Base-by-base conservation (phyloP, 495 filamentous ascomycete species). In the Lasiosphaeria miniovina region DNA sequence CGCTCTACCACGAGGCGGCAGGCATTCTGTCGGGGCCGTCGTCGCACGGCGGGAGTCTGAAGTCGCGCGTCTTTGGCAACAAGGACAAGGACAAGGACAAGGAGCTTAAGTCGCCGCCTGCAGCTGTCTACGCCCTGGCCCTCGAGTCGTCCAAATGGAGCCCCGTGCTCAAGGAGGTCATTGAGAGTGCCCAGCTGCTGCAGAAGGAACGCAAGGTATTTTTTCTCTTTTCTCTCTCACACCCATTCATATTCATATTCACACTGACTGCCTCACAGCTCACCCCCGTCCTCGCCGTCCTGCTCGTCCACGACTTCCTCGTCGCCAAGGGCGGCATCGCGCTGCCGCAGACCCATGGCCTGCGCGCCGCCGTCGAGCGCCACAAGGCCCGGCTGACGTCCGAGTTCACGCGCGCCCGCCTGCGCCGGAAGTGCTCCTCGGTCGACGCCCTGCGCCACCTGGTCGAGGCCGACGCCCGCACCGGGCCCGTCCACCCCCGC, bases 1-100 rank as follows among this genome's bases (percentile, higher is more conserved):
- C 93, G 51, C 90, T 98, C 60, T 98, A 98, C 75, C 88, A 94
- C 71, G 94, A 98, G 74, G 88, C 91, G 32, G 91, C 89, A 4
- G 74, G 80, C 8, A 74, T 96, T 45, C 75, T 98, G 52, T 82
- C 83, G 3, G 81, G 81, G 15, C 74, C 86, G 0, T 63, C 75
- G n/a, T 15, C 55, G 34, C 41, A 31, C 12, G 84, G 86, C 31
- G 89, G 89, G 36, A 93, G 86, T n/a, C 82, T 96, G 67, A 94
- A 92, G 70, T 88, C 90, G 2, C 79, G 88, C 35, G 81, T 96
- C 54, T 97, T 90, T 73, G 77, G 81, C 56, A 83, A 83, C 54
- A 87, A 86, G 24, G 24, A 24, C 24, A 24, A 86, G 24, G 24
- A 24, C 24, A 24, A 24, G 24, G 24, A 24, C 24, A 24, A 24